These are phyloP conservation scores for Suillus discolor DNA, from an alignment of 768 basidiomycete species.

Conservation along the genomic window DNA sequence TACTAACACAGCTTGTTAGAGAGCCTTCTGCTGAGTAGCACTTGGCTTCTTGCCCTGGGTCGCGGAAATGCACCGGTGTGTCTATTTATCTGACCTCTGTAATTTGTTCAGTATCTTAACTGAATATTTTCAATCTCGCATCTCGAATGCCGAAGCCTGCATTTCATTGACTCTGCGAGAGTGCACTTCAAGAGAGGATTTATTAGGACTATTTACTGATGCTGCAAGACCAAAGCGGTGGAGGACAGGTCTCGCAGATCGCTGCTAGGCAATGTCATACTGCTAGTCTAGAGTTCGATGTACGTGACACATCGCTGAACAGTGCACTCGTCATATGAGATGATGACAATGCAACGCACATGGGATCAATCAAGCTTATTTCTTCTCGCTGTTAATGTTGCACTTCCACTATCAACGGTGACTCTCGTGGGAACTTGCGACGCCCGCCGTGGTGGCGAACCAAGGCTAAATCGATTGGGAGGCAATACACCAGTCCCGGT, in stretches of 20 bases:
- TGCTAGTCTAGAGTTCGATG: not conserved
- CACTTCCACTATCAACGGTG: slow-evolving; percentile 19
- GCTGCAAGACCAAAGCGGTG: not conserved
- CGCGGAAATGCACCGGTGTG: not conserved
- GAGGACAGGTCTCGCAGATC: not conserved
- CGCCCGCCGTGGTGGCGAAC: slow-evolving; percentile 43
- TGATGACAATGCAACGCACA: not conserved
- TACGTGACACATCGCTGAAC: not conserved
- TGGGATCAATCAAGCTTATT: slow-evolving; percentile 1
- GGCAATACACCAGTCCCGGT: slow-evolving; percentile 22
- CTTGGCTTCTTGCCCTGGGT: not conserved
- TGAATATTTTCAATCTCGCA: not conserved
- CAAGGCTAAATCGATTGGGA: slow-evolving; percentile 40
- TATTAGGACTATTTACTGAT: too few relatives aligned
- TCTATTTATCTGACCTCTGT: not conserved
- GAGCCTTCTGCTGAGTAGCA: slow-evolving; percentile 14
- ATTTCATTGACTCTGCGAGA: not conserved
- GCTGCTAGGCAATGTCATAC: not conserved
- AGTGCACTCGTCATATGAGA: not conserved
- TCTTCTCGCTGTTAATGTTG: slow-evolving; percentile 20
- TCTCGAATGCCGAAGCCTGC: not conserved
- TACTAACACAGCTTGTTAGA: slow-evolving; percentile 58
- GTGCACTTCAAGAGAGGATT: not conserved
- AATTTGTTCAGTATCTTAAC: not conserved
- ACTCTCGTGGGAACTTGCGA: slow-evolving; percentile 11